Base-by-base conservation (phyloP, 345 rosid genomes). In the Populus simonii region DNA sequence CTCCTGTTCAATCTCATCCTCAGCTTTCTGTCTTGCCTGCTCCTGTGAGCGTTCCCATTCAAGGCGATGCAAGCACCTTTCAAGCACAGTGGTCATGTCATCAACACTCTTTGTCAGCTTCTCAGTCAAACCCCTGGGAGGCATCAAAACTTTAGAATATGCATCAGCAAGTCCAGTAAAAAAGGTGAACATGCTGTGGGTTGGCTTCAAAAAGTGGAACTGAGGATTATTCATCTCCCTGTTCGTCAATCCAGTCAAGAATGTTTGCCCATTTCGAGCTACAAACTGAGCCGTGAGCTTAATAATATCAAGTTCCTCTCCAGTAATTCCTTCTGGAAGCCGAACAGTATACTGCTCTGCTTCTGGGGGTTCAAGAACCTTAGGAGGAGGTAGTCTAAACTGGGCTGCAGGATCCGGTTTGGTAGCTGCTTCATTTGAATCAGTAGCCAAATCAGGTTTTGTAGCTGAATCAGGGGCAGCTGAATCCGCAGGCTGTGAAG, bases 261-360 rank as follows among this genome's bases (percentile, higher is more conserved):
- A 92, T 0, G 95, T 74, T 75, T 87, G 86, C 73, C 98, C 98
- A 83, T 94, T 94, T 43, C 94, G 87, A 5, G 97, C 94, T 49
- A 92, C 95, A 84, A 91, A 92, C 88, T 93, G 98, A 0, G 97
- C 95, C 0, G 98, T 93, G 57, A 90, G 91, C 91, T 88, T 93
- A 68, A 92, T 90, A 68, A 89, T 89, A 83, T 92, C 98, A 72
- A 93, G 88, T 81, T 93, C 97, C 81, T 90, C 97, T 36, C 94
- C 87, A 2, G 92, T 91, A 43, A 90, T 92, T 65, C 95, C 95
- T 80, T 89, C 94, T 71, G 97, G 95, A 78, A 92, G 88, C 73
- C 86, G 85, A 70, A 92, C 90, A 7, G 95, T 92, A 81, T 92
- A 92, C 81, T 91, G 93, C 76, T 87, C 94, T 66, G 91, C 83